Evolutionary conservation across 805 yeast species (phyloP), one percentile per base, ranked within the genome.

Genomic region (Schizosaccharomyces pombe): DNA sequence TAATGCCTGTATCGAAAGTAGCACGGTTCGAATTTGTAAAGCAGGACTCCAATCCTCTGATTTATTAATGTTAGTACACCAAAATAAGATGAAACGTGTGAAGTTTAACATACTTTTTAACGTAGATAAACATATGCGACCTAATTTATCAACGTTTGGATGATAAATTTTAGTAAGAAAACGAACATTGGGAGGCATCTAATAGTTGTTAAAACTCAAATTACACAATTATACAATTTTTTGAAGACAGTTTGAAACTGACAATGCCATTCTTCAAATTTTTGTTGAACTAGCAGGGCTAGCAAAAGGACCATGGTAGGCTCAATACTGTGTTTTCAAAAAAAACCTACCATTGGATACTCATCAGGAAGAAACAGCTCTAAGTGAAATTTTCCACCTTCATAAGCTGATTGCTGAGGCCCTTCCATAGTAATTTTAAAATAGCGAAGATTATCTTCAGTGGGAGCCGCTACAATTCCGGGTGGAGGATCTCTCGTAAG

Each of bases 121-220:
- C 47, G 91, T 96, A 65, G 91, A 97, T 54, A 91, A 74, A 69
- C 98, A 91, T 62, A 91, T 89, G 59, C 98, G 75, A 6, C 98
- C 98, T 59, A 91, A 72, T 65, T 91, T 77, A 65, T 91, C 98
- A 60, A 91, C 91, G 67, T 91, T 91, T 47, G 95, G 98, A 64
- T 91, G 98, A 66, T 91, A 91, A 29, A 91, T 87, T 66, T 80
- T 85, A 31, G 98, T 91, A 58, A 91, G 69, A 62, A 91, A 91
- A 56, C 98, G 75, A 55, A 91, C 93, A 65, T 86, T 87, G 54
- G 98, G 98, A 0, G 98, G 94, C 62, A 85, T 85, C 96, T 89
- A 65, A 62, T n/a, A 12, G 39, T n/a, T 33, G 39, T n/a, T n/a
- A n/a, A n/a, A n/a, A n/a, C n/a, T n/a, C n/a, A n/a, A n/a, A n/a